Evolutionary conservation across 2,329 filamentous ascomycete species (phyloP).

Genomic region (Fusarium robinianum): DNA sequence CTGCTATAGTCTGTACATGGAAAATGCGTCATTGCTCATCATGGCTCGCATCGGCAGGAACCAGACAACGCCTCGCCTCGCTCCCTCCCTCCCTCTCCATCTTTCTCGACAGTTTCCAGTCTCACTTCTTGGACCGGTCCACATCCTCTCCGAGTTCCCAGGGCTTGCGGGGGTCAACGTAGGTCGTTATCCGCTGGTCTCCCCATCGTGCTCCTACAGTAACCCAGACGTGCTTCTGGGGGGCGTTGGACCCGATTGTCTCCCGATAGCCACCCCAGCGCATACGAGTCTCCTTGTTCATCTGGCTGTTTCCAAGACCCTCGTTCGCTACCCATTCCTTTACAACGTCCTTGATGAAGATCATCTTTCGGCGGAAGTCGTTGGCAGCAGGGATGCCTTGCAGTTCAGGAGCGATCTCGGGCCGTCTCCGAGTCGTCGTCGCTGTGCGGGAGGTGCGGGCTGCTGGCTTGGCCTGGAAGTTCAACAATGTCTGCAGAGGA

Average conservation of each 20-base stretch:
- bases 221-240: constrained; percentile 70
- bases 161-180: constrained; percentile 60
- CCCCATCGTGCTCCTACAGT: constrained; percentile 67
- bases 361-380: constrained; percentile 72
- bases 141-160: constrained; percentile 59
- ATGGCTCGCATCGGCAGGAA: constrained; percentile 29
- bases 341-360: constrained; percentile 70
- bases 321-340: constrained; percentile 72
- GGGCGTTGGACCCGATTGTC: constrained; percentile 53
- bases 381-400: constrained; percentile 72
- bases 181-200: constrained; percentile 59
- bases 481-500: constrained; percentile 73
- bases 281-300: constrained; percentile 57
- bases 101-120: neutral
- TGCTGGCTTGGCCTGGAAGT: constrained; percentile 60
- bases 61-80: constrained; percentile 33
- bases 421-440: constrained; percentile 57
- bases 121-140: constrained; percentile 43
- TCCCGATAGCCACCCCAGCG: constrained; percentile 65
- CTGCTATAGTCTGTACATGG: constrained; percentile 30
- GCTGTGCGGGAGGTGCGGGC: constrained; percentile 49
- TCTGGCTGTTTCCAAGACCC: constrained; percentile 70
- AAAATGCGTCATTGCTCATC: constrained; percentile 37
- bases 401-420: constrained; percentile 63
- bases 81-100: constrained; percentile 16